Evolutionary conservation across 1,284 basidiomycete genomes (phyloP).

Genomic region (Heterobasidion occidentale): DNA sequence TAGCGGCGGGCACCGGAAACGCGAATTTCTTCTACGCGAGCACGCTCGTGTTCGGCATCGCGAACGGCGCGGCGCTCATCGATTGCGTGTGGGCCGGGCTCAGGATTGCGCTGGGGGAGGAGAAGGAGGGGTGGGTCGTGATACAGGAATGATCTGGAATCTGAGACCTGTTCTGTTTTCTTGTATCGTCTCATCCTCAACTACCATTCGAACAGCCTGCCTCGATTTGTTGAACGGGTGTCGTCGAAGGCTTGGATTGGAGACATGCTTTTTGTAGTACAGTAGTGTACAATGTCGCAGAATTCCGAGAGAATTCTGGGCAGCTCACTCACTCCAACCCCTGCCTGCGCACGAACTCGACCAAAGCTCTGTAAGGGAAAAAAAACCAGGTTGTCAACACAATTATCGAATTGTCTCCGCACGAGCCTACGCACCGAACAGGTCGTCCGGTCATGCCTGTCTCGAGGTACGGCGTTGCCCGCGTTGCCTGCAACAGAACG

Average conservation of each 20-base stretch:
- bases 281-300: too few species aligned
- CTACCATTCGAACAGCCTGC: not conserved
- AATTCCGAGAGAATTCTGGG: too few species aligned
- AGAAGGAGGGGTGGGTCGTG: slow-evolving; percentile 43
- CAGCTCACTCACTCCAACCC: not conserved
- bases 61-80: slow-evolving; percentile 76
- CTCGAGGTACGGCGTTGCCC: slow-evolving; percentile 57
- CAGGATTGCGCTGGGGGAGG: slow-evolving; percentile 52
- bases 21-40: slow-evolving; percentile 98
- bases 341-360: slow-evolving; percentile 17
- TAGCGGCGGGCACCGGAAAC: slow-evolving; percentile 88
- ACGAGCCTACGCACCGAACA: slow-evolving; percentile 43
- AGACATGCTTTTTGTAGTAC: too few species aligned
- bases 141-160: slow-evolving; percentile 44
- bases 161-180: not conserved
- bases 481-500: slow-evolving; percentile 26
- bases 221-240: not conserved
- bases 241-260: too few species aligned
- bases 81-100: slow-evolving; percentile 80
- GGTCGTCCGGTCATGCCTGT: slow-evolving; percentile 79
- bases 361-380: slow-evolving; percentile 15
- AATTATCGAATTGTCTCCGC: not conserved
- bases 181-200: not conserved
- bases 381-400: not conserved
- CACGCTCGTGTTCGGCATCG: slow-evolving; percentile 88